phyloP scores from a whole-genome alignment of 2,329 filamentous ascomycete species.

The Cercospora berteroae region DNA sequence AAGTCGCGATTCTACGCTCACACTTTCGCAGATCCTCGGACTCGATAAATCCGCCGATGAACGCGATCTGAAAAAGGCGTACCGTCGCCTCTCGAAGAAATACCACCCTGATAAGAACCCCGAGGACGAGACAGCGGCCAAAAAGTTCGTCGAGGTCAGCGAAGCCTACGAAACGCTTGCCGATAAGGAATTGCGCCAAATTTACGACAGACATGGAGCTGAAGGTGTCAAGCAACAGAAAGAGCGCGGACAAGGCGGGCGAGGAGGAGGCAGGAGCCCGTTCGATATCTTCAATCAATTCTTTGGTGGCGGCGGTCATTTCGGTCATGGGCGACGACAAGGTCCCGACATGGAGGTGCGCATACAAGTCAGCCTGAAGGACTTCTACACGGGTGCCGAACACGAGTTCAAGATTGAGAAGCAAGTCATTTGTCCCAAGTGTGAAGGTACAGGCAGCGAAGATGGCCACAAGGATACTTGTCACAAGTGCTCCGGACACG shows the following conservation, averaged over 20 bases:
- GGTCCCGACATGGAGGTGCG: conserved; percentile 89
- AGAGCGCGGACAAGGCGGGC: conserved; percentile 64
- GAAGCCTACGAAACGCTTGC: conserved; percentile 94
- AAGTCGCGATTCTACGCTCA: conserved; percentile 32
- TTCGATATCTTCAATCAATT: conserved; percentile 96
- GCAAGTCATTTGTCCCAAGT: conserved; percentile 90
- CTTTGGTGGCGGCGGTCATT: conserved; percentile 87
- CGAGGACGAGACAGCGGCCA: conserved; percentile 72
- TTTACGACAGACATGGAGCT: conserved; percentile 93
- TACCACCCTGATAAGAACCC: conserved; percentile 98
- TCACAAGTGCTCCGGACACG: conserved; percentile 71
- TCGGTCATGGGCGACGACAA: conserved; percentile 65
- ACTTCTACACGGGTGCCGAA: conserved; percentile 88
- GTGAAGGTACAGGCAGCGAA: conserved; percentile 78
- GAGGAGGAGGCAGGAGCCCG: conserved; percentile 68
- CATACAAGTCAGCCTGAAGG: conserved; percentile 72
- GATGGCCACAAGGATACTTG: conserved; percentile 78
- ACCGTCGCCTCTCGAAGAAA: conserved; percentile 88
- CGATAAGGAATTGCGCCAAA: conserved; percentile 72
- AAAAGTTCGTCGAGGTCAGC: conserved; percentile 90
- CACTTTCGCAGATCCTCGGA: conserved; percentile 66
- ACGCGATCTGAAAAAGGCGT: conserved; percentile 88
- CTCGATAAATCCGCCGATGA: conserved; percentile 77
- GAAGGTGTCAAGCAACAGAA: conserved; percentile 84
- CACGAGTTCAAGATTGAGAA: conserved; percentile 90